phyloP scores from a whole-genome alignment of 768 basidiomycete genomes.

The Pleurotus pulmonarius region DNA sequence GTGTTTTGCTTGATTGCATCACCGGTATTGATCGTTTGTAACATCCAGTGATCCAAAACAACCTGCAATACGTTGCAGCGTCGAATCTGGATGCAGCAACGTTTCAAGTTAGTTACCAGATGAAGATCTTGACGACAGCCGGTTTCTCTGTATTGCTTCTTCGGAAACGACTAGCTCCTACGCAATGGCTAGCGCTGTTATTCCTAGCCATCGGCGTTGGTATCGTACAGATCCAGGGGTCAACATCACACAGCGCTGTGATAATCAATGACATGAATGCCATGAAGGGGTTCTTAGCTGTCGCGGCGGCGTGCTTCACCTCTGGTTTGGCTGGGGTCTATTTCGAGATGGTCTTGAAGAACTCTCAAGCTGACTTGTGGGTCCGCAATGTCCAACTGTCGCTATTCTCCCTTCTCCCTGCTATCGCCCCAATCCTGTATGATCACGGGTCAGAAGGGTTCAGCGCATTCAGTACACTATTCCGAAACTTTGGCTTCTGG shows the following conservation, averaged over 20 bases:
- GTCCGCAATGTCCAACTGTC: conserved; percentile 95
- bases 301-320: conserved; percentile 88
- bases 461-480: conserved; percentile 46
- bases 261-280: conserved; percentile 66
- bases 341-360: conserved; percentile 97
- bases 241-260: conserved; percentile 14
- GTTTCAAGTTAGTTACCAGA: conserved; percentile 96
- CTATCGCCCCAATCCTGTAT: conserved; percentile 73
- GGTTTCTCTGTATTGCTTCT: conserved; percentile 83
- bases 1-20: not conserved
- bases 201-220: conserved; percentile 87
- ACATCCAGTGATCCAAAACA: conserved; percentile 80
- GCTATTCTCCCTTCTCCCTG: conserved; percentile 89
- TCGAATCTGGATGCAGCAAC: conserved; percentile 93
- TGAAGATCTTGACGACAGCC: conserved; percentile 95
- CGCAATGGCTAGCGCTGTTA: conserved; percentile 83
- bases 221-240: conserved; percentile 78
- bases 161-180: conserved; percentile 65
- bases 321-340: conserved; percentile 97
- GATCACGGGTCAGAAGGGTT: conserved; percentile 36
- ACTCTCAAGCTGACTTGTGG: conserved; percentile 88
- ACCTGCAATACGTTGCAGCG: conserved; percentile 92
- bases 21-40: conserved; percentile 9
- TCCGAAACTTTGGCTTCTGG: conserved; percentile 85
- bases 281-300: conserved; percentile 85